Base-by-base conservation (phyloP, 768 basidiomycete species). In the Lactifluus echinatus region DNA sequence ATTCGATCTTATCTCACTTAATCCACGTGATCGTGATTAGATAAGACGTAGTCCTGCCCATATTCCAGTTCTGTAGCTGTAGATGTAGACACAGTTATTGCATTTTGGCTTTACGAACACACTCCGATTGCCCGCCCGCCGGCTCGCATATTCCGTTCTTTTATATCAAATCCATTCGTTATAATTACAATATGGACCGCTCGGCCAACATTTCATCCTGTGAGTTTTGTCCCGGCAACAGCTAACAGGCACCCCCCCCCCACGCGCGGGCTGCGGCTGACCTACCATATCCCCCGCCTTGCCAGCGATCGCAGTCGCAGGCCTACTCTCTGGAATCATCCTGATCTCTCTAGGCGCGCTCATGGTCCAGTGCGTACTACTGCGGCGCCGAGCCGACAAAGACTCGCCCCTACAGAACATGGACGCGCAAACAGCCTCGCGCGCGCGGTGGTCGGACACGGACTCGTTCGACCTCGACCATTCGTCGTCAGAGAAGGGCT, bases 261-360 rank as follows among this genome's bases (percentile, higher is more conserved):
- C 10, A 21, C 8, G 21, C 21, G 40, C 2, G 40, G 2, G 40
- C 39, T 21, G 43, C 21, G 51, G 46, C 52, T 58, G 46, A 58
- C 57, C 24, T 21, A n/a, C 1, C 49, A 8, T 7, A 19, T 11
- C 14, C 2, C 14, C 1, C 12, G 8, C 6, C 17, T 36, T 26
- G 31, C 8, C 29, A 59, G 58, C 47, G 8, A 28, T 59, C 23
- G 58, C 48, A 29, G 42, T 59, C 14, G 53, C 29, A 1, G 42
- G 48, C 14, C 24, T 55, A 19, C 36, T 59, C 28, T 50, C 58
- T 1, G 58, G 53, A 3, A 47, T 55, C 2, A n/a, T 55, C 42
- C 53, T 59, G 2, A 8, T 50, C 48, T 5, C 23, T 24, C 42
- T 59, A 23, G 7, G 53, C 28, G 19, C 50, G 1, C 26, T 44